These are phyloP conservation scores for Chiua virens DNA, from an alignment of 768 basidiomycete species.

Conservation along the genomic window DNA sequence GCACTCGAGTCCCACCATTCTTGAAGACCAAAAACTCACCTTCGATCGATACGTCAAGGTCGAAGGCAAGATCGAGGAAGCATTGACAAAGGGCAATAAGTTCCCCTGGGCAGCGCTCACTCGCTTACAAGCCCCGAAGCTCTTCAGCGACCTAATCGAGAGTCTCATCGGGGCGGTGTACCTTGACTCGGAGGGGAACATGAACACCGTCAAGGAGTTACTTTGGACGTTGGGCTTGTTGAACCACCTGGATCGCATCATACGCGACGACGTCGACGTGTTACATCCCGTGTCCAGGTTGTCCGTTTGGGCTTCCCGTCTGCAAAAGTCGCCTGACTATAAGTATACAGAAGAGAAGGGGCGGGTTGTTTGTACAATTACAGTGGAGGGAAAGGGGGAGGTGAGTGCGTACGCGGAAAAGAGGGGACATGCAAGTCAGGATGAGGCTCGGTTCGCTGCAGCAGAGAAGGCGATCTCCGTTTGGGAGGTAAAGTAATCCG, in stretches of 20 bases:
- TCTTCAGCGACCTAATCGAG: conserved; percentile 79
- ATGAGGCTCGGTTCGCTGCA: conserved; percentile 64
- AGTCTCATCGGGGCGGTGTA: conserved; percentile 75
- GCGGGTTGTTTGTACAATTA: conserved; percentile 46
- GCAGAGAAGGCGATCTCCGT: conserved; percentile 59
- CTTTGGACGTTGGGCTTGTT: conserved; percentile 56
- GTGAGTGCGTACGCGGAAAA: conserved; percentile 40
- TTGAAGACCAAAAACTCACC: conserved; percentile 63
- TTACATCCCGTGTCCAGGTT: conserved; percentile 72
- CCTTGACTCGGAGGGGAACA: conserved; percentile 61
- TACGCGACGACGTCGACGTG: conserved; percentile 67
- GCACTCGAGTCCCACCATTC: conserved; percentile 61
- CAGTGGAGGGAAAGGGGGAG: conserved; percentile 47
- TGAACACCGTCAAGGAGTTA: conserved; percentile 49
- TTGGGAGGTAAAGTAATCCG: conserved; percentile 29
- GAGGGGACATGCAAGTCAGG: conserved; percentile 55
- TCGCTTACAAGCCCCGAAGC: conserved; percentile 74
- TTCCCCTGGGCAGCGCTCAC: conserved; percentile 79
- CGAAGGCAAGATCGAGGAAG: conserved; percentile 48
- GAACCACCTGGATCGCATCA: conserved; percentile 60
- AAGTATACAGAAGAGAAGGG: conserved; percentile 45
- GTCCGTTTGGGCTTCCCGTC: conserved; percentile 56
- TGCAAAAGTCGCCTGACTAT: conserved; percentile 47
- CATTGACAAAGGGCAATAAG: conserved; percentile 40
- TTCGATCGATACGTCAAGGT: conserved; percentile 50